Evolutionary conservation across 108 stramenopile species (phyloP).

Genomic region (Nitzschia palea): DNA sequence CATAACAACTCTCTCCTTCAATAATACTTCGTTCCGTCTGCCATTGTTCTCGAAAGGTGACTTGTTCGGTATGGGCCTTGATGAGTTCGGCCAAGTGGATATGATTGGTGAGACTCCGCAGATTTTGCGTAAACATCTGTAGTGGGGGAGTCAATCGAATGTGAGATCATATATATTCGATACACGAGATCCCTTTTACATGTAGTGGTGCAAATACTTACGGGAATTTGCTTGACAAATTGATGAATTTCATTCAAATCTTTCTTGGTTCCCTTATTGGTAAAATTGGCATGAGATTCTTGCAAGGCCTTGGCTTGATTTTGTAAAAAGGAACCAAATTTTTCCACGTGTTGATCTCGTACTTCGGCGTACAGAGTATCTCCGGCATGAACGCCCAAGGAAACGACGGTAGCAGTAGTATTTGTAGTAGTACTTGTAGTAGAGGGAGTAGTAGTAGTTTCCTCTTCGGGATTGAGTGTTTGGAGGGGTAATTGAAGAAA

Average conservation of each 20-base stretch:
- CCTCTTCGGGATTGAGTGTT: conserved; percentile 2
- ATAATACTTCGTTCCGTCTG: conserved; percentile 92
- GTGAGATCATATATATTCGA: no score
- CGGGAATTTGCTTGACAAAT: conserved; percentile 97
- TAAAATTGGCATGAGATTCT: conserved; percentile 89
- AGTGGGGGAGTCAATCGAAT: no score
- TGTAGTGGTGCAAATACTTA: no score
- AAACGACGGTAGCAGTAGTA: conserved; percentile 14
- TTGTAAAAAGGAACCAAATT: conserved; percentile 92
- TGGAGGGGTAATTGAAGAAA: conserved; percentile 3
- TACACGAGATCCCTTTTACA: no score
- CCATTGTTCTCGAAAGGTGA: conserved; percentile 90
- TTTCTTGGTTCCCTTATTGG: conserved; percentile 84
- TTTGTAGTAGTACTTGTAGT: conserved; percentile 4
- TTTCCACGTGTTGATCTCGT: conserved; percentile 92
- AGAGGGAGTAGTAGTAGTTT: neutral
- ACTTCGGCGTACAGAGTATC: conserved; percentile 92
- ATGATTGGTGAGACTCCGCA: conserved; percentile 86
- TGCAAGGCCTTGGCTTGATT: conserved; percentile 90
- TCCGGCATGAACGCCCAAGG: conserved; percentile 79
- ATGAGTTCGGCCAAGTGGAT: conserved; percentile 94
- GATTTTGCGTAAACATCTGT: conserved; percentile 53
- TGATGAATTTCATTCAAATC: conserved; percentile 95
- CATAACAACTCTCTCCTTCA: conserved; percentile 90
- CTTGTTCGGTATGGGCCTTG: conserved; percentile 78